Conservation (phyloP, 305 asterid species). For the Solanum hybrid region DNA sequence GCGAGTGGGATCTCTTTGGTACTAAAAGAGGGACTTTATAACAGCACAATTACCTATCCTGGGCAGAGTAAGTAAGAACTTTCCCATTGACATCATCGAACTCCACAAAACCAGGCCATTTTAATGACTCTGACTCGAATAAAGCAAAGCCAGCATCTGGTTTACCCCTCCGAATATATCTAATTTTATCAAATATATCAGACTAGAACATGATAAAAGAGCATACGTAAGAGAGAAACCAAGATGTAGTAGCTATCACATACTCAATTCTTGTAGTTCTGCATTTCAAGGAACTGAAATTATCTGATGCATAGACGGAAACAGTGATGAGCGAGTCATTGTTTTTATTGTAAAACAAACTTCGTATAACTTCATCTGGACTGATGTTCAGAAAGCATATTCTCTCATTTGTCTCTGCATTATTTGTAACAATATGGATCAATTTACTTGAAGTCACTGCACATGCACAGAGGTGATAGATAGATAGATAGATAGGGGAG, state of each 20-base stretch:
- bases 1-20: background rate
- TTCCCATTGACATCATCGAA: constrained; percentile 96
- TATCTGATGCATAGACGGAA: constrained; percentile 91
- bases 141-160: constrained; percentile 97
- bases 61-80: constrained; percentile 93
- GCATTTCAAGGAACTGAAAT: constrained; percentile 88
- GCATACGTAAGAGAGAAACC: background rate
- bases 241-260: constrained; percentile 10
- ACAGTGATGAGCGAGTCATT: constrained; percentile 98
- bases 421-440: constrained; percentile 7
- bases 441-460: background rate
- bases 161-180: constrained; percentile 84
- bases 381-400: constrained; percentile 91
- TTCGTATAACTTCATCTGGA: constrained; percentile 96
- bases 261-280: constrained; percentile 96
- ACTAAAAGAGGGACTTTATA: background rate
- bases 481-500: background rate
- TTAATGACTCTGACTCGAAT: constrained; percentile 90
- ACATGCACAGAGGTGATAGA: background rate
- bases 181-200: constrained; percentile 7
- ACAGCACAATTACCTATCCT: constrained; percentile 50
- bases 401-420: constrained; percentile 90
- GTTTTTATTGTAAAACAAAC: constrained; percentile 92
- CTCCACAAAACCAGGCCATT: constrained; percentile 99
- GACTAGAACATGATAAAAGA: background rate